Base-by-base conservation (phyloP, 805 yeast genomes). In the Candida ipomoeae region DNA sequence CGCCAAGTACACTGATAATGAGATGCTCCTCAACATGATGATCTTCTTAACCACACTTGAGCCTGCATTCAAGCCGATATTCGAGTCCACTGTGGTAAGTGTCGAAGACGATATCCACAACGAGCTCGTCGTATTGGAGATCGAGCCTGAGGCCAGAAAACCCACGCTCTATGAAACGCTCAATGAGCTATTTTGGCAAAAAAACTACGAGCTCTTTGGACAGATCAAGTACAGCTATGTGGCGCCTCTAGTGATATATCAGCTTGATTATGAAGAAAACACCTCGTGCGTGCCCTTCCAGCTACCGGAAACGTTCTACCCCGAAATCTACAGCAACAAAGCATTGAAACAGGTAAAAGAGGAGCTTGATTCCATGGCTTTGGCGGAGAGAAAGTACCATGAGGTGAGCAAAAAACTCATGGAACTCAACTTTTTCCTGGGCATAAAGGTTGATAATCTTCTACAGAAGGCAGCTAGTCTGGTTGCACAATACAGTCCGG, bases 101-200 rank as follows among this genome's bases (percentile, higher is more conserved):
- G 51, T 58, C 11, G 58, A 51, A 5, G 71, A 67, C 38, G 66
- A 60, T 2, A 57, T 60, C 15, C 50, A 43, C 38, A 62, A 60
- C 46, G 64, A 59, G 8, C 46, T 71, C 18, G 55, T 58, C 7
- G 61, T 66, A 4, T 56, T 73, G 34, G 69, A 70, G 23, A 61
- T 73, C 15, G 76, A 73, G 31, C 32, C 50, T 10, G 75, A 71
- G 11, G 44, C 56, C 6, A 55, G 71, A 33, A 48, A 55, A 14
- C 15, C 55, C 2, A 60, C 60, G 20, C 56, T 73, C n/a, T 65
- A 67, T 44, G 66, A 62, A 34, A 53, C 73, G 1, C 62, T 73
- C 47, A 64, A 69, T 51, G 65, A 62, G 42, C 57, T 72, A 50
- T 69, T 73, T 48, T 73, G 77, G 77, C 65, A 60, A 29, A 63